Conservation (phyloP, 2,329 filamentous ascomycete species). For the Anthostomella pinea region DNA sequence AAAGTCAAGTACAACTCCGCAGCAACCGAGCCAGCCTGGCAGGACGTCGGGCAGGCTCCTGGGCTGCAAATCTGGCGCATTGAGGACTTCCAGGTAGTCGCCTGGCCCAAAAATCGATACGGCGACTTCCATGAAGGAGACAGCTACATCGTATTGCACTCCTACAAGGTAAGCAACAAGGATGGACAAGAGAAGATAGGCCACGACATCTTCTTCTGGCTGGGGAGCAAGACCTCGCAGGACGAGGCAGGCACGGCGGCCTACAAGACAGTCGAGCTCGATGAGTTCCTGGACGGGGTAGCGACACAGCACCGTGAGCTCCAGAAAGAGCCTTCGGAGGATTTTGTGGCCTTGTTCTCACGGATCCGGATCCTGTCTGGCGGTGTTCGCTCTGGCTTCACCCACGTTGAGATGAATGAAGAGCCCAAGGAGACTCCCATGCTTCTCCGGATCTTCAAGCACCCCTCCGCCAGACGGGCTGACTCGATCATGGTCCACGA, state of each 20-base stretch:
- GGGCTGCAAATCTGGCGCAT: constrained; percentile 65
- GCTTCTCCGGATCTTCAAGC: constrained; percentile 62
- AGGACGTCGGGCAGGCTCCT: constrained; percentile 51
- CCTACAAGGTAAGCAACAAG: constrained; percentile 49
- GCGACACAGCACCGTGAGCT: constrained; percentile 65
- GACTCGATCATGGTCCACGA: constrained; percentile 59
- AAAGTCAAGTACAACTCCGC: constrained; percentile 66
- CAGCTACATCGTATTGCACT: constrained; percentile 64
- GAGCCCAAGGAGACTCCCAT: constrained; percentile 43
- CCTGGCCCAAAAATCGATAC: constrained; percentile 54
- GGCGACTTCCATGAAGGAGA: constrained; percentile 66
- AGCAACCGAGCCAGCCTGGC: constrained; percentile 64
- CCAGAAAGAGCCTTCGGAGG: constrained; percentile 56
- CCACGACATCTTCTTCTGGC: constrained; percentile 70
- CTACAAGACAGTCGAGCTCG: constrained; percentile 69
- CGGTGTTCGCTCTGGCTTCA: constrained; percentile 61
- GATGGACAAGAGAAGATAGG: constrained; percentile 44
- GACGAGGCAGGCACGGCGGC: constrained; percentile 68
- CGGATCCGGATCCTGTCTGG: constrained; percentile 58
- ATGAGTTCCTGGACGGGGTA: constrained; percentile 61
- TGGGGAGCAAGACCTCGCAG: constrained; percentile 62
- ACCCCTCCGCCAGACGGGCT: constrained; percentile 45
- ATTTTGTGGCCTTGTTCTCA: constrained; percentile 60
- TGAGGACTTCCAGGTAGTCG: constrained; percentile 62
- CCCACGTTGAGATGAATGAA: constrained; percentile 54